Conservation (phyloP, 2,329 filamentous ascomycete genomes). For the Penicillium sp. region DNA sequence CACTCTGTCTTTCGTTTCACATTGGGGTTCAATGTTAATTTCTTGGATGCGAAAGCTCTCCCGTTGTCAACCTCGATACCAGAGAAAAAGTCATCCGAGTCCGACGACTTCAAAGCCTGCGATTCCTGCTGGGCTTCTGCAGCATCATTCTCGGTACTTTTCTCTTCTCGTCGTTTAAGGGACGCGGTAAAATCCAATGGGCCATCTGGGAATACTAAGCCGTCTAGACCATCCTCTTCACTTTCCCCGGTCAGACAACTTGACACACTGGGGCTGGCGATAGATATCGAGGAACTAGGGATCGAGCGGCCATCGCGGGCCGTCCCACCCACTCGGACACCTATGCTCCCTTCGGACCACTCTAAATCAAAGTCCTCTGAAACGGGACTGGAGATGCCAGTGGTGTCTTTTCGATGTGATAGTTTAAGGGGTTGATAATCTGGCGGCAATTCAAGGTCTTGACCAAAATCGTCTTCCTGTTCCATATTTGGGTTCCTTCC, state of each 20-base stretch:
- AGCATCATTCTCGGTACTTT: conserved; percentile 31
- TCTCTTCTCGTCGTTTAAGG: conserved; percentile 66
- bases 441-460: conserved; percentile 69
- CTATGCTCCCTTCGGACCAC: conserved; percentile 90
- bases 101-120: conserved; percentile 24
- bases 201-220: conserved; percentile 80
- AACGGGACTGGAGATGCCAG: conserved; percentile 61
- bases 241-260: conserved; percentile 91
- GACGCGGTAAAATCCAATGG: conserved; percentile 81
- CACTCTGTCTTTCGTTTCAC: conserved; percentile 78
- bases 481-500: conserved; percentile 49
- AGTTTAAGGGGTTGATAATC: conserved; percentile 64
- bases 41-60: conserved; percentile 76
- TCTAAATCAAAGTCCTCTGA: conserved; percentile 77
- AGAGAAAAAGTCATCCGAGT: conserved; percentile 74
- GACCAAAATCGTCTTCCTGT: conserved; percentile 65
- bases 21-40: conserved; percentile 85
- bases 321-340: conserved; percentile 86
- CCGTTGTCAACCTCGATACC: conserved; percentile 85
- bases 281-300: conserved; percentile 83
- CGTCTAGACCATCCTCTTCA: conserved; percentile 88
- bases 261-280: conserved; percentile 86
- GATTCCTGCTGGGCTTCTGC: conserved; percentile 3
- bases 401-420: conserved; percentile 59
- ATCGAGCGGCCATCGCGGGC: conserved; percentile 75